A percentile compares a stretch with the other conserved stretches of the same genome.
These are phyloP conservation scores for Aspergillus sp. DNA, from an alignment of 2,329 filamentous ascomycete genomes.

Conservation along the genomic window DNA sequence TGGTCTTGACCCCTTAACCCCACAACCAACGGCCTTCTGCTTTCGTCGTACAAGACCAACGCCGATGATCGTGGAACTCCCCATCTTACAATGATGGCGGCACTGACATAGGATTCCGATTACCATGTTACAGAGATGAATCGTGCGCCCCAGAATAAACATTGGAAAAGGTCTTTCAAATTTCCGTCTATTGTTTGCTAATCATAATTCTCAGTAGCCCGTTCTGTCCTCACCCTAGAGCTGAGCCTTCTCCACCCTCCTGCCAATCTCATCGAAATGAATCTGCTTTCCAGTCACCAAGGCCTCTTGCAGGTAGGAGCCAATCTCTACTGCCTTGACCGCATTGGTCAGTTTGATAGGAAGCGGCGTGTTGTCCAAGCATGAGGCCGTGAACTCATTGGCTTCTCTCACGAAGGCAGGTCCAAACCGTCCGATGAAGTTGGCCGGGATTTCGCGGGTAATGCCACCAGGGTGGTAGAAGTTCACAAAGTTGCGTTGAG, in stretches of 20 bases:
- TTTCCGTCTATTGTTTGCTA: not conserved
- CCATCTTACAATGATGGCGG: no score
- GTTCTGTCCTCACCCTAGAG: conserved; percentile 16
- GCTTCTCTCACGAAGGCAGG: conserved; percentile 64
- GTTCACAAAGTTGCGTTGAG: conserved; percentile 55
- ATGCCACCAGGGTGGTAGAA: conserved; percentile 56
- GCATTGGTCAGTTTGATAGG: conserved; percentile 59
- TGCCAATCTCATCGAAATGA: conserved; percentile 57
- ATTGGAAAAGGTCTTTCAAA: not conserved
- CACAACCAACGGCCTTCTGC: no score
- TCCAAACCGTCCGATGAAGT: conserved; percentile 64
- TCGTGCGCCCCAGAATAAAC: no score
- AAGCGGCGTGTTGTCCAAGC: conserved; percentile 55
- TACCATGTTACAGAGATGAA: no score
- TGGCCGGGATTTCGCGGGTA: conserved; percentile 58
- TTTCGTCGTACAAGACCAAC: no score
- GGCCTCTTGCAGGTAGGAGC: conserved; percentile 55
- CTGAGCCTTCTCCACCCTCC: conserved; percentile 40
- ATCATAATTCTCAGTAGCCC: not conserved
- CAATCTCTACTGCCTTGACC: conserved; percentile 60
- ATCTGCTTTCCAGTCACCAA: conserved; percentile 56
- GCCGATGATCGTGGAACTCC: no score
- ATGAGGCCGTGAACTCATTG: conserved; percentile 61
- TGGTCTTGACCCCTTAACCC: no score
- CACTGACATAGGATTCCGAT: no score